Percentiles rank a stretch among this genome's conserved stretches.
These are phyloP conservation scores for Pythium grandisporangium DNA, from an alignment of 352 stramenopile species.

Conservation along the genomic window DNA sequence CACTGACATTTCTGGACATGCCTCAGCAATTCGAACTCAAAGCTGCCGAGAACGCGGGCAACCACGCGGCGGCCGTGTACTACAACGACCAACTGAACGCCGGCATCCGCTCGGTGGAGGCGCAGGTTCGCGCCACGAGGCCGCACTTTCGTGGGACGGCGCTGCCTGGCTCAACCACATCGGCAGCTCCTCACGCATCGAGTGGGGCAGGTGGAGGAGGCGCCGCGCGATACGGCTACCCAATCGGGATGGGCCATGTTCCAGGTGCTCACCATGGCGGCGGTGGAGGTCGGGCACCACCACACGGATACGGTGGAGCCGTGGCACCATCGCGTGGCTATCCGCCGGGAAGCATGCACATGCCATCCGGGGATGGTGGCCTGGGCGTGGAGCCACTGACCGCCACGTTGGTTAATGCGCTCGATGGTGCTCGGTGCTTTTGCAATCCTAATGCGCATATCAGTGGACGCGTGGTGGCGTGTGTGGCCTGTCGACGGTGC, in stretches of 20 bases:
- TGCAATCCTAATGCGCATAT: conserved; percentile 14
- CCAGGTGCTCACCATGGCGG: background rate
- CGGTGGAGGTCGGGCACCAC: background rate
- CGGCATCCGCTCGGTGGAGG: conserved; percentile 38
- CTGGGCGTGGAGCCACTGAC: conserved; percentile 28
- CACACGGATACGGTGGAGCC: no score
- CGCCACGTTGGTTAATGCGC: conserved; percentile 13
- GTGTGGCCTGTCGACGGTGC: conserved; percentile 30
- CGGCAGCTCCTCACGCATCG: background rate
- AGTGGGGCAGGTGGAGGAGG: no score
- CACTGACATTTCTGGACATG: conserved; percentile 4
- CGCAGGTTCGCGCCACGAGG: conserved; percentile 18
- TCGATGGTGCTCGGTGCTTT: conserved; percentile 52
- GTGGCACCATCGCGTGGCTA: no score
- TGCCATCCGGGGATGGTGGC: no score
- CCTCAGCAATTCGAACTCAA: conserved; percentile 38
- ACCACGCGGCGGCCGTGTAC: conserved; percentile 35
- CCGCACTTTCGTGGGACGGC: background rate
- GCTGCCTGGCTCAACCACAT: background rate
- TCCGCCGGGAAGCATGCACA: no score
- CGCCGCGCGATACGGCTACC: no score
- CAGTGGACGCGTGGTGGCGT: conserved; percentile 35
- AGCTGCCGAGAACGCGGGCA: conserved; percentile 25
- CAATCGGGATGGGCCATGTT: no score
- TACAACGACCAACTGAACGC: conserved; percentile 43